Conservation (phyloP, 257 asterid species). For the Solanum chilense region DNA sequence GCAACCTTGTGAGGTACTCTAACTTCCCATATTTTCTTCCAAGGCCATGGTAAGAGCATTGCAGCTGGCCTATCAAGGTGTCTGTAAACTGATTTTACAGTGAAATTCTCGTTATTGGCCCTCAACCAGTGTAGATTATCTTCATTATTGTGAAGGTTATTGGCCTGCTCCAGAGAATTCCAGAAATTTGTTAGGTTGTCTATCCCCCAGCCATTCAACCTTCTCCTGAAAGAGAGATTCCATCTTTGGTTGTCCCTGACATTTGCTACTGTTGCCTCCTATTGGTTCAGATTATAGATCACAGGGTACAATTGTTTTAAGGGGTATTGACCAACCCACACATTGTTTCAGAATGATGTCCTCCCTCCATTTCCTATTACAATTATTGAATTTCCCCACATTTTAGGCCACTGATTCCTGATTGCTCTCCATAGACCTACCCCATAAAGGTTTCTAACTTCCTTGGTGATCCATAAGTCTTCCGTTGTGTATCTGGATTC, state of each 20-base stretch:
- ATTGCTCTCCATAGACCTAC: background rate
- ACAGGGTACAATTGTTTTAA: background rate
- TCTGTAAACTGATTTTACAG: background rate
- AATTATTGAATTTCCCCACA: background rate
- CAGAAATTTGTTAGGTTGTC: background rate
- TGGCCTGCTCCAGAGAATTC: background rate
- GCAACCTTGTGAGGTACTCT: background rate
- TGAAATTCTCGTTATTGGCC: background rate
- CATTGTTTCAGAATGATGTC: background rate
- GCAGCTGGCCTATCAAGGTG: background rate
- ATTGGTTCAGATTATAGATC: background rate
- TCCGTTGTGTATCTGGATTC: background rate
- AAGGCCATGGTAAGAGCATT: background rate
- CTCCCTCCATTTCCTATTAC: background rate
- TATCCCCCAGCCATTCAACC: background rate
- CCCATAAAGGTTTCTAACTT: background rate
- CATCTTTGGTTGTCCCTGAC: background rate
- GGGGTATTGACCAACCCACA: background rate
- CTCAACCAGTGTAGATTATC: background rate
- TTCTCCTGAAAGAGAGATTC: background rate
- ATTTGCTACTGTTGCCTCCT: background rate
- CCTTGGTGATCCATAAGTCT: background rate
- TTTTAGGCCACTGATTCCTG: background rate
- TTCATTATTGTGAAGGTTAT: background rate
- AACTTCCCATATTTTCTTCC: background rate